Evolutionary conservation across 2,329 filamentous ascomycete genomes (phyloP).

Genomic region (Cadophora sp.): DNA sequence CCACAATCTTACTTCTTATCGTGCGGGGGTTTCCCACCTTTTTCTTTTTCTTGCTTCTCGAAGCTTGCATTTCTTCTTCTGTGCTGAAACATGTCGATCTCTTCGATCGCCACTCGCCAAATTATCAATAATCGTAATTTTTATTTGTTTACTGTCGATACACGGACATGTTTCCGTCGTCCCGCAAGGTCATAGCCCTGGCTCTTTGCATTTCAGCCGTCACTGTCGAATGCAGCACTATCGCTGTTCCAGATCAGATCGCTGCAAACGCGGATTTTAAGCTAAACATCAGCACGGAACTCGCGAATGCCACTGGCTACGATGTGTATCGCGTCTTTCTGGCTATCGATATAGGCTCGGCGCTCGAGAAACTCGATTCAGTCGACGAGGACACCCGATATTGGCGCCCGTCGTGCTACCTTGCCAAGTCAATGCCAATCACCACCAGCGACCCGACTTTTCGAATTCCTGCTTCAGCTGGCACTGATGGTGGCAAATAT

Average conservation of each 20-base stretch:
- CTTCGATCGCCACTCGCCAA: constrained; percentile 36
- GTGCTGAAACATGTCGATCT: constrained; percentile 39
- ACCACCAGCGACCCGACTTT: background rate
- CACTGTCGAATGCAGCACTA: background rate
- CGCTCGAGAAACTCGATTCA: background rate
- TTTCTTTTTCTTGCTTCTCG: background rate
- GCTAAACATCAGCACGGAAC: background rate
- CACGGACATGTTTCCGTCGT: background rate
- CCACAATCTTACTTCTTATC: background rate
- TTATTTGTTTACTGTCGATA: background rate
- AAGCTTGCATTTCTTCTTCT: background rate
- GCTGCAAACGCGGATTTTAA: constrained; percentile 8
- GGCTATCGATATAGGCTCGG: background rate
- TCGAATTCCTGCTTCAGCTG: background rate
- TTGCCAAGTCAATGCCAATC: background rate
- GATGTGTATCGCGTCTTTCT: background rate
- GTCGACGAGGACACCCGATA: background rate
- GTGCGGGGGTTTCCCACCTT: background rate
- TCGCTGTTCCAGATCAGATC: background rate
- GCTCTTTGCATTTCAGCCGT: background rate
- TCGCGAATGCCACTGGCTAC: background rate
- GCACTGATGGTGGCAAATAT: background rate
- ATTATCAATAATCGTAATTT: background rate
- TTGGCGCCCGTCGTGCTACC: background rate
- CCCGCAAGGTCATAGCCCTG: background rate